Conservation (phyloP, 2,329 filamentous ascomycete species). For the Neonectria ditissima region DNA sequence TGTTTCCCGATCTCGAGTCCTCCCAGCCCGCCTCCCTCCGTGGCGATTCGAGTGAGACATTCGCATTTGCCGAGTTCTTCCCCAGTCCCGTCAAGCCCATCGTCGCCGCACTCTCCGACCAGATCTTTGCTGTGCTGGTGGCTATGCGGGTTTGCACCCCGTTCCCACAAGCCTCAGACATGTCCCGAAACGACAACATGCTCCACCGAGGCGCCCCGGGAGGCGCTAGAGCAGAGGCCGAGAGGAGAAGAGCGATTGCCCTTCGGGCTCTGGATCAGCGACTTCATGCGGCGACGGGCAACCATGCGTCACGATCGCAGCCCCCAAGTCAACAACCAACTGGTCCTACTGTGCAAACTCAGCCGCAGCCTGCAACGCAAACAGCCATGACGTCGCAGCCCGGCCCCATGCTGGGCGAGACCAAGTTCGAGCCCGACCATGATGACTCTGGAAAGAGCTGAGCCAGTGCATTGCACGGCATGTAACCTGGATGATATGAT, state of each 20-base stretch:
- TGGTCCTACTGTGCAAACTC: conserved; percentile 68
- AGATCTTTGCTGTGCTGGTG: conserved; percentile 79
- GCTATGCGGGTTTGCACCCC: conserved; percentile 83
- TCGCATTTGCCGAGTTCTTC: conserved; percentile 96
- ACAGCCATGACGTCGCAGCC: conserved; percentile 69
- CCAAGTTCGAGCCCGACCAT: conserved; percentile 75
- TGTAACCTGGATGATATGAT: conserved; percentile 19
- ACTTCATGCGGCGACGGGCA: conserved; percentile 82
- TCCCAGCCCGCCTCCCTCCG: conserved; percentile 73
- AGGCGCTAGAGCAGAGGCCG: conserved; percentile 88
- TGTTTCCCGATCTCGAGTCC: conserved; percentile 75
- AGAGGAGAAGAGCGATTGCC: conserved; percentile 87
- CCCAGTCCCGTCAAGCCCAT: conserved; percentile 84
- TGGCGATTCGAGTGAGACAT: conserved; percentile 95
- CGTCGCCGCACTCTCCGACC: conserved; percentile 75
- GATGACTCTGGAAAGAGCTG: conserved; percentile 54
- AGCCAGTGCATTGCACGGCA: conserved; percentile 10
- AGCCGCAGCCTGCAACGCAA: conserved; percentile 66
- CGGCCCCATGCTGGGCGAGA: conserved; percentile 73
- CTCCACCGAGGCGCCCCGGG: conserved; percentile 69
- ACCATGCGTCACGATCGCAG: conserved; percentile 49
- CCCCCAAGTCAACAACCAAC: conserved; percentile 56
- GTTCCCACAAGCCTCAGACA: conserved; percentile 84
- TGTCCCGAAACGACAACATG: conserved; percentile 74
- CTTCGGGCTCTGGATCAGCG: conserved; percentile 93